Conservation (phyloP, 345 rosid genomes). For the Salix suchowensis region DNA sequence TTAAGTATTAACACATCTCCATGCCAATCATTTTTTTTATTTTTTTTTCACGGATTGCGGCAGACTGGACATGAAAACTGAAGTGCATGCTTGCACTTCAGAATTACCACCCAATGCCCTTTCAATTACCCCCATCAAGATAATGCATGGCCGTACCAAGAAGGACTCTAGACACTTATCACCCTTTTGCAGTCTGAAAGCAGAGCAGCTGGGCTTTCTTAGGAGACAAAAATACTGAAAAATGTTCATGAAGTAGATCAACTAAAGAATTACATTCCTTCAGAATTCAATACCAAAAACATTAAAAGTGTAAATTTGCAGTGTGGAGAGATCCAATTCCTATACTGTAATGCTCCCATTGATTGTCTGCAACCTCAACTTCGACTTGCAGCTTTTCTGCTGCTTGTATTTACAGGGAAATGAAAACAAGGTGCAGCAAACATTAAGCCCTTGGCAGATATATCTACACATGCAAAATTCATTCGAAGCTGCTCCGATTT, state of each 20-base stretch:
- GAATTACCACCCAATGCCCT: no score
- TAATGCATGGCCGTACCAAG: no score
- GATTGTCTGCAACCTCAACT: not conserved
- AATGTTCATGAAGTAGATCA: not conserved
- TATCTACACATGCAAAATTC: constrained; percentile 15
- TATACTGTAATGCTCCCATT: not conserved
- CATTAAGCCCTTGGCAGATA: not conserved
- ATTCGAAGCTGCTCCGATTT: constrained; percentile 40
- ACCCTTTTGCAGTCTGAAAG: not conserved
- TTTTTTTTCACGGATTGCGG: no score
- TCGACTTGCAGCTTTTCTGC: not conserved
- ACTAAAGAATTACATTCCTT: not conserved
- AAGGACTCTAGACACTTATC: no score
- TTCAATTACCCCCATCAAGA: no score
- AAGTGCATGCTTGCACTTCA: no score
- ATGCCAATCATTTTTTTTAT: no score
- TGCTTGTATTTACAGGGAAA: not conserved
- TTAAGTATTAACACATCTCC: no score
- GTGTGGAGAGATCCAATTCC: not conserved
- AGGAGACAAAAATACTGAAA: not conserved
- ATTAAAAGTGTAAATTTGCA: not conserved
- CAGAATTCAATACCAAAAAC: not conserved
- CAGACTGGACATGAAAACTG: no score
- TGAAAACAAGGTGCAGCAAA: not conserved
- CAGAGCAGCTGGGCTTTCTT: not conserved